Base-by-base conservation (phyloP, 2,329 filamentous ascomycete genomes). In the Aspergillus uvarum region DNA sequence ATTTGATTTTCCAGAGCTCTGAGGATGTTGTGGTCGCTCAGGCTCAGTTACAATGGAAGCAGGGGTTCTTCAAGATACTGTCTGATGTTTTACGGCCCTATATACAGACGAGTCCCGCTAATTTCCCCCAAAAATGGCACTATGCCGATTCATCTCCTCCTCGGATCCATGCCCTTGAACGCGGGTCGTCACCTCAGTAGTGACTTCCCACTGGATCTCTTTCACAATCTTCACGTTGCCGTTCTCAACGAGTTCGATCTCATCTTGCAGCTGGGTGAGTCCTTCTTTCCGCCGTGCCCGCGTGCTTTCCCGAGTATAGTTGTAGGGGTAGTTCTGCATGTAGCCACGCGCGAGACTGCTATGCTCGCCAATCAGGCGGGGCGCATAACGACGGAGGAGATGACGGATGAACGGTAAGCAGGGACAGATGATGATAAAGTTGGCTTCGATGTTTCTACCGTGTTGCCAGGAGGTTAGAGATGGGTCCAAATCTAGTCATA, bases 341-440 rank as follows among this genome's bases (percentile, higher is more conserved):
- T 66, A 68, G 4, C 54, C 56, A 14, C 59, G 61, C 5, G 56
- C 63, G 21, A 53, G 56, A 29, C 59, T 61, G 35, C 52, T 57
- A 16, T 58, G 50, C 50, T 67, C 64, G 32, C 65, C 65, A 26
- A 66, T 49, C 54, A 63, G 60, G 29, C 58, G 57, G 21, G 69
- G 68, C 4, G 61, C 57, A 52, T 70, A 62, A 14, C 50, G 56
- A n/a, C 68, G 64, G 12, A 68, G 51, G 24, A 71, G 68, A 44
- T 69, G 66, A 5, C 67, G 67, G 5, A 71, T 53, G 51, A 64
- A 68, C 1, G 66, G 66, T 2, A 71, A 62, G 38, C 67, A 68
- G 16, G 59, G 61, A 47, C 68, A 71, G 22, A 70, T 65, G 8
- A 71, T 63, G 10, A 69, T 68, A 10, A 68, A 62, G 47, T 71